Evolutionary conservation across 1,139 yeast genomes (phyloP).

Genomic region (Torulaspora globosa): DNA sequence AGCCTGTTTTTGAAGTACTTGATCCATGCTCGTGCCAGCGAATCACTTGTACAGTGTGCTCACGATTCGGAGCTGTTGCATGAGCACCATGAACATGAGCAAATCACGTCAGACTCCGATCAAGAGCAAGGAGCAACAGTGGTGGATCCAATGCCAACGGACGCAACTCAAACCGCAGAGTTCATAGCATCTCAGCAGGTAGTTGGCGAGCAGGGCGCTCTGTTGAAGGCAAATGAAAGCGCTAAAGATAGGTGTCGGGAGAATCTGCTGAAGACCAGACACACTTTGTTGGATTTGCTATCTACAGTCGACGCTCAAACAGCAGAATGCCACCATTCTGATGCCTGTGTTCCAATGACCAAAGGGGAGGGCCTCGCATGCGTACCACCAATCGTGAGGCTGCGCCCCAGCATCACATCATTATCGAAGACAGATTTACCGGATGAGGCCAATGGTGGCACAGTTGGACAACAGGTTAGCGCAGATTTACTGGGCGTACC

Average conservation of each 20-base stretch:
- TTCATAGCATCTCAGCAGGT: not conserved
- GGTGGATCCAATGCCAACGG: not conserved
- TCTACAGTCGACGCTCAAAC: constrained; percentile 10
- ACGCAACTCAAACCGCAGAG: not conserved
- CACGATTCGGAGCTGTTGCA: constrained; percentile 43
- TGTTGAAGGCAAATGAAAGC: not conserved
- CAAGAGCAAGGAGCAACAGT: not conserved
- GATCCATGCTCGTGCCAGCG: constrained; percentile 72
- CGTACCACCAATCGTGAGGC: constrained; percentile 11
- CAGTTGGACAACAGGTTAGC: not conserved
- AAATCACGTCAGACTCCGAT: not conserved
- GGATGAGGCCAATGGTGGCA: not conserved
- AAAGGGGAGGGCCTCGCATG: constrained; percentile 12
- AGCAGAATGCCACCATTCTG: constrained; percentile 14
- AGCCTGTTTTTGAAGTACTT: constrained; percentile 59
- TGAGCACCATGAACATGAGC: constrained; percentile 15
- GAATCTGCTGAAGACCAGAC: constrained; percentile 7
- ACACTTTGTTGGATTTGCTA: constrained; percentile 15
- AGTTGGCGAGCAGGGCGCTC: constrained; percentile 4
- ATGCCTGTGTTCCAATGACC: constrained; percentile 20
- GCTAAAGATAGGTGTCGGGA: constrained; percentile 14
- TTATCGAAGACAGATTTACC: constrained; percentile 10
- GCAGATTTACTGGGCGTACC: constrained; percentile 19
- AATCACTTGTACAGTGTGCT: constrained; percentile 80
- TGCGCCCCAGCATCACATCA: constrained; percentile 3